phyloP scores from a whole-genome alignment of 164 flowering plant species.

The Macadamia integrifolia region DNA sequence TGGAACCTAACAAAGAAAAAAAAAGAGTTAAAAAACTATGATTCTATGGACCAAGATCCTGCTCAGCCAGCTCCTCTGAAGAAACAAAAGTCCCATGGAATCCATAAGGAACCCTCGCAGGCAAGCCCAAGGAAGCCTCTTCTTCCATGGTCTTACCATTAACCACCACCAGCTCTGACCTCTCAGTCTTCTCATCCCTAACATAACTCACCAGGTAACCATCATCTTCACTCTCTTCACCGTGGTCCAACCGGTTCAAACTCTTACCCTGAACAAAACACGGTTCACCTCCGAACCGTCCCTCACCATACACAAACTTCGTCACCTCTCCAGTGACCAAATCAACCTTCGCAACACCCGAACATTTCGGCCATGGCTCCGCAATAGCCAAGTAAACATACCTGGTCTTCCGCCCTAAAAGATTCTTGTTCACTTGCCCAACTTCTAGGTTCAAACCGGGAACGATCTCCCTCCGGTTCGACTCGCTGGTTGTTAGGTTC shows the following conservation, averaged over 20 bases:
- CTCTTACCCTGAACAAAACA: conserved; percentile 11
- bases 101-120: conserved; percentile 20
- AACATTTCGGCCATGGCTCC: conserved; percentile 58
- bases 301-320: conserved; percentile 30
- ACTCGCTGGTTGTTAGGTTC: conserved; percentile 34
- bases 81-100: conserved; percentile 25
- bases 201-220: not conserved
- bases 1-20: not conserved
- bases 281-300: conserved; percentile 46
- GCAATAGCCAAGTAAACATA: conserved; percentile 47
- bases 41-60: not conserved
- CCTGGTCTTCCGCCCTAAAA: conserved; percentile 37
- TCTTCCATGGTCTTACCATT: conserved; percentile 14
- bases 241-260: not conserved
- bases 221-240: conserved; percentile 28
- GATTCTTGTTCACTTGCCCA: conserved; percentile 38
- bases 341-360: conserved; percentile 55
- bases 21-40: no score
- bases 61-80: conserved; percentile 7
- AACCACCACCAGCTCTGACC: conserved; percentile 20
- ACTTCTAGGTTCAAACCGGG: conserved; percentile 44
- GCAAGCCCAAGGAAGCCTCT: conserved; percentile 19
- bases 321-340: conserved; percentile 27
- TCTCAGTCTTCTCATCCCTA: conserved; percentile 16
- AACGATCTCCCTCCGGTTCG: conserved; percentile 34